Conservation (phyloP, 495 filamentous ascomycete genomes). For the Bacidia gigantensis region DNA sequence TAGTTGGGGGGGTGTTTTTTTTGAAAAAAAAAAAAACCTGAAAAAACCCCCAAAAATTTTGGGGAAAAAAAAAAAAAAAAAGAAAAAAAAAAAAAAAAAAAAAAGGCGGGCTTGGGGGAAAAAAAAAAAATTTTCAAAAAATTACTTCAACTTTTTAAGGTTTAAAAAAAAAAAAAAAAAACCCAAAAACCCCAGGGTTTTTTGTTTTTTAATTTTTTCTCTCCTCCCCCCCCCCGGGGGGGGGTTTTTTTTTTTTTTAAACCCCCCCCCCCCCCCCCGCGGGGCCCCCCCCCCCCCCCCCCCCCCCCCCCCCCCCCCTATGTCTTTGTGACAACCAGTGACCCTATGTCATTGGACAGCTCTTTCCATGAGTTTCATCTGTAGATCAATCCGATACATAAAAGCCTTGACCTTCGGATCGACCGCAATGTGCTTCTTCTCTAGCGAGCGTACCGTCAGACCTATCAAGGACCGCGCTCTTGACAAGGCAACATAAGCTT, state of each 20-base stretch:
- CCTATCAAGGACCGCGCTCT: constrained; percentile 57
- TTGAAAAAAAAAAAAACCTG: too few species aligned
- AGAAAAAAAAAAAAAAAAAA: not conserved
- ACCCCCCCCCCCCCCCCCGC: too few species aligned
- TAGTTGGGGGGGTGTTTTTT: not conserved
- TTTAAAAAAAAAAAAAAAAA: too few species aligned
- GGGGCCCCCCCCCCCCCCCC: too few species aligned
- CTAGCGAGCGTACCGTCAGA: constrained; percentile 22
- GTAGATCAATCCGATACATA: not conserved
- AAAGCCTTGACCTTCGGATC: not conserved
- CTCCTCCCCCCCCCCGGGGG: too few species aligned
- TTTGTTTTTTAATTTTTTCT: too few species aligned
- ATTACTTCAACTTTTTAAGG: too few species aligned
- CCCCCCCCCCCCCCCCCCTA: too few species aligned
- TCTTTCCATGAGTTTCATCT: not conserved
- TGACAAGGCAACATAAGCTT: constrained; percentile 69
- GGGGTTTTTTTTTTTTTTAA: too few species aligned
- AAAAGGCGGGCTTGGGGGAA: too few species aligned
- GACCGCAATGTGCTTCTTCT: not conserved
- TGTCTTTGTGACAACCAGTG: not conserved
- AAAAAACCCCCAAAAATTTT: not conserved
- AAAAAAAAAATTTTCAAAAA: too few species aligned
- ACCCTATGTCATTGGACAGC: not conserved
- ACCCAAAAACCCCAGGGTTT: too few species aligned
- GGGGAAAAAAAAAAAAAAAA: not conserved